These are phyloP conservation scores for Sporothrix sp. DNA, from an alignment of 2,329 filamentous ascomycete species.

Conservation along the genomic window DNA sequence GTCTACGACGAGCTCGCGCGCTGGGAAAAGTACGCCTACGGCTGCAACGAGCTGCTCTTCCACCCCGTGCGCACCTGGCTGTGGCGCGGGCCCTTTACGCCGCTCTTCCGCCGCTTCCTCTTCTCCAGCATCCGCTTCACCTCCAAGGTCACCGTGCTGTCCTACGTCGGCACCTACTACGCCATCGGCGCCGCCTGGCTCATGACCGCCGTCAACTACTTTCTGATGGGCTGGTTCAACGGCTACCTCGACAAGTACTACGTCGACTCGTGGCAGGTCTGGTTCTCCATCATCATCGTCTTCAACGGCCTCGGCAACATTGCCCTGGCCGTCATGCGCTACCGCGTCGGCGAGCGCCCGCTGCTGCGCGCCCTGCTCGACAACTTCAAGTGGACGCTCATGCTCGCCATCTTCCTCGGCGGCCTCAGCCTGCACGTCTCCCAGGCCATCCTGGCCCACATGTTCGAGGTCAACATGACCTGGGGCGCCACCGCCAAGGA, in stretches of 20 bases:
- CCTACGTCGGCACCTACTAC: slow-evolving; percentile 73
- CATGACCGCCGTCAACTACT: slow-evolving; percentile 64
- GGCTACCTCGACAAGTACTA: slow-evolving; percentile 73
- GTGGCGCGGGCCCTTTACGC: slow-evolving; percentile 65
- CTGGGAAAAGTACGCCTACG: slow-evolving; percentile 83
- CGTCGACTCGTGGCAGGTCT: slow-evolving; percentile 67
- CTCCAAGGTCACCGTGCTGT: slow-evolving; percentile 65
- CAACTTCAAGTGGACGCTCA: slow-evolving; percentile 64
- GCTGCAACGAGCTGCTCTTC: slow-evolving; percentile 75
- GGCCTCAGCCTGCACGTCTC: slow-evolving; percentile 73
- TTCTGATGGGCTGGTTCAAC: slow-evolving; percentile 66
- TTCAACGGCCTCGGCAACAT: slow-evolving; percentile 69
- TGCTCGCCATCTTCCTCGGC: slow-evolving; percentile 72
- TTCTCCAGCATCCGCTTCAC: slow-evolving; percentile 64
- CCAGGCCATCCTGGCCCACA: slow-evolving; percentile 69
- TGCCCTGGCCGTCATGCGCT: slow-evolving; percentile 61
- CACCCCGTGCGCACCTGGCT: slow-evolving; percentile 67
- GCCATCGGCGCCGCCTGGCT: slow-evolving; percentile 68
- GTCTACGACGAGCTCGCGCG: slow-evolving; percentile 77
- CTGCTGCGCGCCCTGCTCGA: slow-evolving; percentile 49
- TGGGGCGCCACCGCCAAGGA: slow-evolving; percentile 84
- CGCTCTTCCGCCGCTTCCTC: slow-evolving; percentile 65
- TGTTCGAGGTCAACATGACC: slow-evolving; percentile 77
- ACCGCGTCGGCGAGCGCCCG: slow-evolving; percentile 55
- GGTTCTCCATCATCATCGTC: slow-evolving; percentile 70